Conservation (phyloP, 768 basidiomycete genomes). For the Tephrocybe sp. region DNA sequence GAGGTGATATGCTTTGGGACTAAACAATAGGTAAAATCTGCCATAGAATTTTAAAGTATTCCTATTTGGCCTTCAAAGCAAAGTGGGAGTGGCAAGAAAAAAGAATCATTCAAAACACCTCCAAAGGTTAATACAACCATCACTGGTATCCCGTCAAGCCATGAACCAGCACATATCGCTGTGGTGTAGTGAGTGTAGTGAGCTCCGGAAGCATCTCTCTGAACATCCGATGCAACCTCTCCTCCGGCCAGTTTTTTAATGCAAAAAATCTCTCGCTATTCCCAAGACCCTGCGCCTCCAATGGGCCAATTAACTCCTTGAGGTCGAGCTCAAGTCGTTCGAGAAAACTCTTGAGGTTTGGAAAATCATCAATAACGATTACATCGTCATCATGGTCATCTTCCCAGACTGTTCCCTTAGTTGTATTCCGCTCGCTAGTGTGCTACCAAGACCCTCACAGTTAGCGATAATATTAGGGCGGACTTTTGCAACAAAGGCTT, state of each 20-base stretch:
- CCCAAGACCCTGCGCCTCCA: slow-evolving; percentile 5
- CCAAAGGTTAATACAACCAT: neutral
- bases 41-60: too few species aligned
- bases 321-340: slow-evolving; percentile 8
- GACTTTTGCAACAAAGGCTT: too few species aligned
- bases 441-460: too few species aligned
- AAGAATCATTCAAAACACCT: neutral
- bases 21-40: too few species aligned
- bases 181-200: slow-evolving; percentile 6
- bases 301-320: neutral
- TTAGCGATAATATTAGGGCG: too few species aligned
- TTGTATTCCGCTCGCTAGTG: too few species aligned
- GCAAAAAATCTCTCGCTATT: slow-evolving; percentile 8
- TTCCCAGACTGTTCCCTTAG: too few species aligned
- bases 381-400: too few species aligned
- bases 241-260: slow-evolving; percentile 8
- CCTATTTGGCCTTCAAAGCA: too few species aligned
- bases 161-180: slow-evolving; percentile 12
- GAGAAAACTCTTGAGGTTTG: slow-evolving; percentile 2
- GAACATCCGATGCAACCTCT: slow-evolving; percentile 9
- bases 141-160: neutral
- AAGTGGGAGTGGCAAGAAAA: too few species aligned
- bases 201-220: slow-evolving; percentile 8
- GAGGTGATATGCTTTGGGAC: too few species aligned
- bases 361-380: neutral